Conservation (phyloP, 768 basidiomycete species). For the Boletellus ananiceps region DNA sequence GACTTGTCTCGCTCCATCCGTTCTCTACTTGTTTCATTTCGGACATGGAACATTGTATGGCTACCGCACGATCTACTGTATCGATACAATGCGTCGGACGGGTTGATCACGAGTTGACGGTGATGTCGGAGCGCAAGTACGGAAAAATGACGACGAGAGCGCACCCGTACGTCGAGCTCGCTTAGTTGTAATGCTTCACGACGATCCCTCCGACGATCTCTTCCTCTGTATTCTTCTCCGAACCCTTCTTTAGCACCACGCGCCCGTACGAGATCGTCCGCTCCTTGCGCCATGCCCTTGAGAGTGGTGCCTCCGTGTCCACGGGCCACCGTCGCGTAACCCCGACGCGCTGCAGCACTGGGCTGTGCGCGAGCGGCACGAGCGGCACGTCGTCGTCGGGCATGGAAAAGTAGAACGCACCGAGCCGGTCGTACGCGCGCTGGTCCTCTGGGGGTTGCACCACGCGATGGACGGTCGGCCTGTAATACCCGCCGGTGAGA, state of each 20-base stretch:
- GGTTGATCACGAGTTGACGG: too few relatives aligned
- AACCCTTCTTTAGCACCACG: conserved; percentile 36
- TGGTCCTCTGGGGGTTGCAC: conserved; percentile 55
- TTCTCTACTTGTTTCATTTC: too few relatives aligned
- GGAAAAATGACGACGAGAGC: too few relatives aligned
- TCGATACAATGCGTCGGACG: too few relatives aligned
- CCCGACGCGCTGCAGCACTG: conserved; percentile 43
- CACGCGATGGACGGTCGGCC: conserved; percentile 57
- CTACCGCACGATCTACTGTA: too few relatives aligned
- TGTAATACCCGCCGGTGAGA: conserved; percentile 55
- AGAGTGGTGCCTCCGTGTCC: conserved; percentile 41
- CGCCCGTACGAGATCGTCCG: conserved; percentile 50
- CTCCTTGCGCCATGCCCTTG: conserved; percentile 47
- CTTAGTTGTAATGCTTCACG: conserved; percentile 54
- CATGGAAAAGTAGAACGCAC: conserved; percentile 53
- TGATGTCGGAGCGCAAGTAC: too few relatives aligned
- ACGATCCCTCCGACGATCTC: conserved; percentile 50
- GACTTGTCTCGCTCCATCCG: too few relatives aligned
- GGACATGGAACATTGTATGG: too few relatives aligned
- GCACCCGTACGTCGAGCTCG: too few relatives aligned
- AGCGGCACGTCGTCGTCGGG: conserved; percentile 48
- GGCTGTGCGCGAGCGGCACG: conserved; percentile 41
- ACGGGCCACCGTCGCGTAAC: conserved; percentile 32
- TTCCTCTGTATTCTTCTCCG: conserved; percentile 45
- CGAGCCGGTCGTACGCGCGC: conserved; percentile 43